Conservation (phyloP, 352 stramenopile genomes). For the Pythium angustatum region DNA sequence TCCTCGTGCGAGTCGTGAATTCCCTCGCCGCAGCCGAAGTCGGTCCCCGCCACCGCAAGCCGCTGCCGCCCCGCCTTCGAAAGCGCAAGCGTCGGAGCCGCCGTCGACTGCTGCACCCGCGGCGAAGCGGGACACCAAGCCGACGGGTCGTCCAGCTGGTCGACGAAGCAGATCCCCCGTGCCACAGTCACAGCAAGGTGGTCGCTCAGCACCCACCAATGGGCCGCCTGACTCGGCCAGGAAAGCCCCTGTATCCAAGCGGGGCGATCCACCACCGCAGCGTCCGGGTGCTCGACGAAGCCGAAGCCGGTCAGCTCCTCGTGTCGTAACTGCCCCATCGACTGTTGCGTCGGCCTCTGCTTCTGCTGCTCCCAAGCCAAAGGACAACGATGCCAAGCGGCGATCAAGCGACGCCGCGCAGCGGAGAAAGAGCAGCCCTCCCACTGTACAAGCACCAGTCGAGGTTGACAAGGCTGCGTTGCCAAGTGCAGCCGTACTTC, state of each 20-base stretch:
- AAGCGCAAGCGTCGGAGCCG: not conserved
- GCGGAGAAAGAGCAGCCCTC: not conserved
- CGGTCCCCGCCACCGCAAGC: constrained; percentile 20
- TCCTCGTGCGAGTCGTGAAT: constrained; percentile 13
- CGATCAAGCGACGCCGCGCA: not conserved
- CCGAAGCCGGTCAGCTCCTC: constrained; percentile 10
- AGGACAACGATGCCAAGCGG: not conserved
- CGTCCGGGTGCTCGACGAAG: not conserved
- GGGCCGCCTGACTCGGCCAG: not conserved
- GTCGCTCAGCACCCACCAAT: not conserved
- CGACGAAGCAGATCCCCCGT: constrained; percentile 1
- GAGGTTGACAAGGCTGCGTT: too few species aligned
- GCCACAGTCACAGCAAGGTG: not conserved
- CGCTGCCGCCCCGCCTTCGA: not conserved
- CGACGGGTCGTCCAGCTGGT: not conserved
- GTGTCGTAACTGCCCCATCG: not conserved
- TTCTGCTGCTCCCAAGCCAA: not conserved
- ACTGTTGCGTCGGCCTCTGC: not conserved
- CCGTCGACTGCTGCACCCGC: not conserved
- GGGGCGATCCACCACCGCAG: not conserved
- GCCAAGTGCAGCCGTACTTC: too few species aligned
- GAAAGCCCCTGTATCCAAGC: not conserved
- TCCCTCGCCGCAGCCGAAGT: constrained; percentile 18
- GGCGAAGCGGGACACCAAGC: constrained; percentile 11
- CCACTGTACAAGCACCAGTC: too few species aligned